These are phyloP conservation scores for Psilocybe subaeruginosa DNA, from an alignment of 768 basidiomycete species.

Conservation along the genomic window DNA sequence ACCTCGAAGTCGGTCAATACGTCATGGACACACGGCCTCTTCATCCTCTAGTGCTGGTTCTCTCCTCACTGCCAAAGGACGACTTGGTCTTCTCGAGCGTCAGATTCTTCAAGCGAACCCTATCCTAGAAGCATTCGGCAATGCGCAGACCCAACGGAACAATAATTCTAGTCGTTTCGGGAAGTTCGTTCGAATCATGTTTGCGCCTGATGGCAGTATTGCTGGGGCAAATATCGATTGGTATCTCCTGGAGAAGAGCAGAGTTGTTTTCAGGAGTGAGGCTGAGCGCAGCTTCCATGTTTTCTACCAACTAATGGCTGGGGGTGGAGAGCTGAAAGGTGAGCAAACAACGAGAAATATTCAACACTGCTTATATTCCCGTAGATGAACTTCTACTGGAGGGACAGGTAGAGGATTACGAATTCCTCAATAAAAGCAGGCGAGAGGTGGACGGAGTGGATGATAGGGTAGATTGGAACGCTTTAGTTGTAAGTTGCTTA, in stretches of 20 bases:
- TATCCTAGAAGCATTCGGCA: conserved; percentile 96
- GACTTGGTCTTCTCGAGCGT: conserved; percentile 87
- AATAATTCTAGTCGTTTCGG: conserved; percentile 99
- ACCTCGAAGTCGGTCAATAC: conserved; percentile 59
- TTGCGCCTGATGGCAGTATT: conserved; percentile 91
- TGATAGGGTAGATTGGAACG: conserved; percentile 86
- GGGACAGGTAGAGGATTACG: conserved; percentile 79
- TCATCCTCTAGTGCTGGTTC: conserved; percentile 48
- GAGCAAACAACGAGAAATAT: conserved; percentile 14
- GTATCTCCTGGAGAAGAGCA: conserved; percentile 97
- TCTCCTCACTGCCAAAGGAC: conserved; percentile 63
- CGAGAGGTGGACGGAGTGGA: conserved; percentile 95
- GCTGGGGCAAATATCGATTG: conserved; percentile 98
- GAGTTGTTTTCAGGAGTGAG: conserved; percentile 86
- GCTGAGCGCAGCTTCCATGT: conserved; percentile 96
- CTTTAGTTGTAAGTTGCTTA: conserved; percentile 60
- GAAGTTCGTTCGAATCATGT: conserved; percentile 96
- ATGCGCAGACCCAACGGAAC: conserved; percentile 97
- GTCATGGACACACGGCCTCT: conserved; percentile 53
- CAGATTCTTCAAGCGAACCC: conserved; percentile 99
- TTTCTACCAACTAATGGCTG: conserved; percentile 92
- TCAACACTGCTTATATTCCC: conserved; percentile 9
- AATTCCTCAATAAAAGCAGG: conserved; percentile 88
- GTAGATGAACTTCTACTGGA: conserved; percentile 76
- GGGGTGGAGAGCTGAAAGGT: conserved; percentile 75